phyloP scores from a whole-genome alignment of 148 eudicot genomes.

The Spergularia bocconei region DNA sequence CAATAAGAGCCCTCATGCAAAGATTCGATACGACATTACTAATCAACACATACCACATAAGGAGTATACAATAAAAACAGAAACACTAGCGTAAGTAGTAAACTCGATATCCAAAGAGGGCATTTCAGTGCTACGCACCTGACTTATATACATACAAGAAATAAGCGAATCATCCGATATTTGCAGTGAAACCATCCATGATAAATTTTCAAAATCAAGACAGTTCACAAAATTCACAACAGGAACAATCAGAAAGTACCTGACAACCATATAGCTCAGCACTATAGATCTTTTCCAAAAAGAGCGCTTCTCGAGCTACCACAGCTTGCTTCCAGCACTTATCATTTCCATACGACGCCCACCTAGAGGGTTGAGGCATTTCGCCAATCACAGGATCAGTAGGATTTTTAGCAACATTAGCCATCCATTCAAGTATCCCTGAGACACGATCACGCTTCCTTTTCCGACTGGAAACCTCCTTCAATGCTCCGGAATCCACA shows the following conservation, averaged over 20 bases:
- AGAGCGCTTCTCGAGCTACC: conserved; percentile 52
- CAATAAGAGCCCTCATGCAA: neutral
- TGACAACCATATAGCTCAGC: conserved; percentile 37
- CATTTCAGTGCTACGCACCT: neutral
- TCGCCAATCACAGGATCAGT: conserved; percentile 48
- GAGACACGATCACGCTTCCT: conserved; percentile 41
- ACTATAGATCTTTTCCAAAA: conserved; percentile 37
- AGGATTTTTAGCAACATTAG: conserved; percentile 64
- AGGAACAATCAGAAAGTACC: conserved; percentile 37
- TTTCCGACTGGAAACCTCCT: conserved; percentile 37
- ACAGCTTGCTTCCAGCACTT: conserved; percentile 66
- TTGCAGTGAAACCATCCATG: neutral
- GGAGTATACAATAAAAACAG: neutral
- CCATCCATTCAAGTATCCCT: conserved; percentile 56
- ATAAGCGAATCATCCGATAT: neutral
- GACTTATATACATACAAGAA: neutral
- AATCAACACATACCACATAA: neutral
- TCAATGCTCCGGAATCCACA: conserved; percentile 27
- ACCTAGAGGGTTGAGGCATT: conserved; percentile 56
- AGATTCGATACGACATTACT: neutral
- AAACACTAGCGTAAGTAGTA: neutral
- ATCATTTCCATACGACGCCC: conserved; percentile 55
- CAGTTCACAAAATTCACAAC: neutral
- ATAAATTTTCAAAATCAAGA: neutral
- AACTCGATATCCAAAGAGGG: neutral